phyloP scores from a whole-genome alignment of 2,329 filamentous ascomycete species.

The Monilinia polystroma region DNA sequence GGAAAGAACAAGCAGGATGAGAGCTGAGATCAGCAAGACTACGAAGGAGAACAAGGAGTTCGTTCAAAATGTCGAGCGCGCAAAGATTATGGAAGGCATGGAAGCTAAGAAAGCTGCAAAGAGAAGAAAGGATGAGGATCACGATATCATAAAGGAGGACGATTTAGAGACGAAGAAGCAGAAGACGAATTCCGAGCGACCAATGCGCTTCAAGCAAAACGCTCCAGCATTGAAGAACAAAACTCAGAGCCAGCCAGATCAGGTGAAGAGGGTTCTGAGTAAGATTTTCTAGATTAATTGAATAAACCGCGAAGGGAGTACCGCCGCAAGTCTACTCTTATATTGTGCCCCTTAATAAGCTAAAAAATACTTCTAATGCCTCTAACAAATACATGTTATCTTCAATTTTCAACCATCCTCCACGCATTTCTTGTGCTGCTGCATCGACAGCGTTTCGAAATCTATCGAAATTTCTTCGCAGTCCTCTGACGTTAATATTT shows the following conservation, averaged over 20 bases:
- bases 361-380: slow-evolving; percentile 14
- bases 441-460: slow-evolving; percentile 17
- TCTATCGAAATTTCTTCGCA: slow-evolving; percentile 9
- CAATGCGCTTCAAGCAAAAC: slow-evolving; percentile 66
- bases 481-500: background rate
- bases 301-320: background rate
- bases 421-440: slow-evolving; percentile 11
- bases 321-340: background rate
- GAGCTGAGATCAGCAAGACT: slow-evolving; percentile 73
- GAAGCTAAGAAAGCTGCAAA: slow-evolving; percentile 57
- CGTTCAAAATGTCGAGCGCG: slow-evolving; percentile 73
- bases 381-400: slow-evolving; percentile 6
- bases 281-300: slow-evolving; percentile 56
- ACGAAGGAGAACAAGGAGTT: slow-evolving; percentile 80
- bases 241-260: slow-evolving; percentile 51
- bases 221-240: slow-evolving; percentile 53
- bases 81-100: slow-evolving; percentile 77
- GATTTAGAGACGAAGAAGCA: slow-evolving; percentile 34
- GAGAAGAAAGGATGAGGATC: slow-evolving; percentile 41
- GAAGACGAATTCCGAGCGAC: slow-evolving; percentile 41
- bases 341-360: slow-evolving; percentile 6
- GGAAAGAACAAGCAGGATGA: slow-evolving; percentile 71
- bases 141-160: slow-evolving; percentile 32
- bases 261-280: slow-evolving; percentile 59
- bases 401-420: slow-evolving; percentile 3